Evolutionary conservation across 2,329 filamentous ascomycete genomes (phyloP), one percentile per base, ranked within the genome.

Genomic region (Drechslerella dactyloides): DNA sequence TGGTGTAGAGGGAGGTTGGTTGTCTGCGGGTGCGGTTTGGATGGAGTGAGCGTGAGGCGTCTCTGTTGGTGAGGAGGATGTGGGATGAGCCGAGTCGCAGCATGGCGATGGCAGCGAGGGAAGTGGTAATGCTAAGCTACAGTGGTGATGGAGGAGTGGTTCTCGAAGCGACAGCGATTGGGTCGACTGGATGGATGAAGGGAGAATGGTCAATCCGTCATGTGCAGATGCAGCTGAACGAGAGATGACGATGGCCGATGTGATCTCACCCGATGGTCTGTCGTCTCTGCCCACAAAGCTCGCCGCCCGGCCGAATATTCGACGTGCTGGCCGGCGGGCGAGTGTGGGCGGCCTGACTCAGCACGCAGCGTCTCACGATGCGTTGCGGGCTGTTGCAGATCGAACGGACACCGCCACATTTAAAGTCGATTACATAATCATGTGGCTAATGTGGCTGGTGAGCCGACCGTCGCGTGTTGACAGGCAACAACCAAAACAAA

Each of bases 1-100:
- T 70, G 46, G 66, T 70, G 50, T 64, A 60, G 21, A 70, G 59
- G 46, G 44, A 64, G 2, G 66, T 70, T 21, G 66, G 54, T 35
- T 58, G 59, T 40, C 59, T 48, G 23, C 66, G 54, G 30, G 48
- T 27, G 17, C 54, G 66, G 24, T 59, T 64, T 13, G 59, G 58
- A 21, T 64, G 54, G 1, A 70, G 54, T 17, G 66, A 59, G 15
- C 59, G 66, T 19, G 59, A 59, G 48, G 63, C 50, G 33, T 70
- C 66, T 54, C 66, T 64, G 42, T 60, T 64, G 15, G 66, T 64
- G 4, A 70, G 40, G 19, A 59, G 66, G 33, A 64, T 58, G 15
- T 70, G 66, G 24, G 66, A 64, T n/a, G 33, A 40, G 11, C 66
- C 46, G 4, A 70, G 66, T 27, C 66, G 66, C 21, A 70, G 42